These are phyloP conservation scores for Mayamaea pseudoterrestris DNA, from an alignment of 108 stramenopile genomes.

Conservation along the genomic window DNA sequence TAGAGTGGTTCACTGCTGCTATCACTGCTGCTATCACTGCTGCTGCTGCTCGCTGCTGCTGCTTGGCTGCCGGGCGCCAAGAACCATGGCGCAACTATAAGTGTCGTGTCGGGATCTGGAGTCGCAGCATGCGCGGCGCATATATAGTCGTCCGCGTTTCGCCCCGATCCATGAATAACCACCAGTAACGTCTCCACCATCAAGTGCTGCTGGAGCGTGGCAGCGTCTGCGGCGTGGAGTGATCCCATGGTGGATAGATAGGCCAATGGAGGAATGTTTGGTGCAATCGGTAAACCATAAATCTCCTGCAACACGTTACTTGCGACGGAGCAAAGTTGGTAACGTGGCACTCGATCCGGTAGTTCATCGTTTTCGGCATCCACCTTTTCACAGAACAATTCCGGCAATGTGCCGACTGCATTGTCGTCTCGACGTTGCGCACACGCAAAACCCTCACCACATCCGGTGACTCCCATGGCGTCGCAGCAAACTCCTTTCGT, in stretches of 20 bases:
- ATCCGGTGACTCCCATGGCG: not conserved
- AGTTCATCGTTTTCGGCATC: not conserved
- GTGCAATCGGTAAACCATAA: slow-evolving; percentile 6
- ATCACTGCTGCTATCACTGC: not conserved
- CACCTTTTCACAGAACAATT: not conserved
- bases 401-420: too few relatives aligned
- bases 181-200: slow-evolving; percentile 27
- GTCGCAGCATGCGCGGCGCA: slow-evolving; percentile 40
- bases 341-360: slow-evolving; percentile 6
- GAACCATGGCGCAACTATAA: slow-evolving; percentile 64
- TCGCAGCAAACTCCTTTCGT: not conserved
- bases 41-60: not conserved
- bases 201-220: not conserved
- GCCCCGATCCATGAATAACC: slow-evolving; percentile 58
- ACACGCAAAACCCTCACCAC: not conserved
- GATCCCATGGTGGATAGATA: slow-evolving; percentile 36
- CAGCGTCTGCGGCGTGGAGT: not conserved
- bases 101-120: slow-evolving; percentile 9
- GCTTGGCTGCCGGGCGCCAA: slow-evolving; percentile 19
- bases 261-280: slow-evolving; percentile 18
- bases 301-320: not conserved
- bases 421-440: not conserved
- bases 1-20: slow-evolving; percentile 12
- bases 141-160: slow-evolving; percentile 58
- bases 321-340: slow-evolving; percentile 5